Evolutionary conservation across 139 green algal species (phyloP).

Genomic region (Coelastrella sp.): DNA sequence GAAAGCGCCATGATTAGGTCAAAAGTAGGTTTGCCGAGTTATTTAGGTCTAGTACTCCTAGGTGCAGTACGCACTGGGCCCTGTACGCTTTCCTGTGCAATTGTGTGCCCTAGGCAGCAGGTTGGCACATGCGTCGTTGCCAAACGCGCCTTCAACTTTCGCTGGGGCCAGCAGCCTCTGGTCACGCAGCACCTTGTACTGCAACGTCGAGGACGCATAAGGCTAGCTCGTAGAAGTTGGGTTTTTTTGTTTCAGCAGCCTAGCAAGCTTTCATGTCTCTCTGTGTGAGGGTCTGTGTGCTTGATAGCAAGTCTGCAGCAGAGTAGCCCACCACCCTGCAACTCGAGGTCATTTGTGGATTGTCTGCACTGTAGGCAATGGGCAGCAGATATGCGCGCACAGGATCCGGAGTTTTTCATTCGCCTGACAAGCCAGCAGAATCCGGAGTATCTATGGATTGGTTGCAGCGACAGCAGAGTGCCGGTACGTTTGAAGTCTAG

Average conservation of each 20-base stretch:
- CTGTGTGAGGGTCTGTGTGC: too few species aligned
- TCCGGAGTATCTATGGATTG: slow-evolving; percentile 89
- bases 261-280: too few species aligned
- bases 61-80: not conserved
- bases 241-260: too few species aligned
- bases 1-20: not conserved
- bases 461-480: slow-evolving; percentile 82
- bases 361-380: slow-evolving; percentile 57
- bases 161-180: not conserved
- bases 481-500: slow-evolving; percentile 52
- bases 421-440: slow-evolving; percentile 64
- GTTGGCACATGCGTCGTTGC: not conserved
- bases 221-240: too few species aligned
- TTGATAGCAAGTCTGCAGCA: too few species aligned
- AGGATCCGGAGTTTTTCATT: slow-evolving; percentile 68
- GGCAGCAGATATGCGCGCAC: slow-evolving; percentile 40
- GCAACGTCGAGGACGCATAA: not conserved
- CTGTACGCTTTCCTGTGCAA: not conserved
- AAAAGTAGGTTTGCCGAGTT: slow-evolving; percentile 14
- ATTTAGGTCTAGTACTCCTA: not conserved
- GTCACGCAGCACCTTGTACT: not conserved
- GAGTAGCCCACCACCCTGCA: too few species aligned
- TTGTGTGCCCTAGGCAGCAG: not conserved
- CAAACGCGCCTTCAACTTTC: not conserved
- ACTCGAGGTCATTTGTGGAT: too few species aligned